Percentiles rank a stretch among this genome's conserved stretches.
Evolutionary conservation across 441 rosid species (phyloP).

Genomic region (Capsella rubella): DNA sequence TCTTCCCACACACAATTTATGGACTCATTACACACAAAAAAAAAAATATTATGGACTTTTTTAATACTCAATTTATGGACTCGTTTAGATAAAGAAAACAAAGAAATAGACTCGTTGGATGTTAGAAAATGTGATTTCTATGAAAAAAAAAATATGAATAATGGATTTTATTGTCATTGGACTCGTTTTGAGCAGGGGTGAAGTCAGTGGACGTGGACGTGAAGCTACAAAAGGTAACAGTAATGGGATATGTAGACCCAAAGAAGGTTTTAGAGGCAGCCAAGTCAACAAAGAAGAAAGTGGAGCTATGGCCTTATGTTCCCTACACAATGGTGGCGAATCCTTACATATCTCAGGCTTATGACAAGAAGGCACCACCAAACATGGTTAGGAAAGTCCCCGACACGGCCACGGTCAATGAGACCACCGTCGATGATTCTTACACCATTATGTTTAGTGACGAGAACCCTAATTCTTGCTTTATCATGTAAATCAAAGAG

Average conservation of each 20-base stretch:
- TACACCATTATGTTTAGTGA: conserved; percentile 79
- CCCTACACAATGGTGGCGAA: conserved; percentile 69
- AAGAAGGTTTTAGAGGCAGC: conserved; percentile 77
- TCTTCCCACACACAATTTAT: too few relatives aligned
- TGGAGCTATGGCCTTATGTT: conserved; percentile 93
- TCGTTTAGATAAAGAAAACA: too few relatives aligned
- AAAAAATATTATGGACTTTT: too few relatives aligned
- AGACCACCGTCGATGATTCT: conserved; percentile 65
- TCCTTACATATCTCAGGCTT: conserved; percentile 84
- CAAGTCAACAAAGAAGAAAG: conserved; percentile 80
- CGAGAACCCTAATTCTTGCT: conserved; percentile 83
- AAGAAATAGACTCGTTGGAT: not conserved
- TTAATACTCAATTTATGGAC: too few relatives aligned
- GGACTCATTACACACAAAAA: too few relatives aligned
- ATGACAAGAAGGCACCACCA: conserved; percentile 91
- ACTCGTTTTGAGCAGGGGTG: conserved; percentile 48
- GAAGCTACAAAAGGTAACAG: conserved; percentile 84
- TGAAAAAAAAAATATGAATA: not conserved
- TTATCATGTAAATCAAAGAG: conserved; percentile 55
- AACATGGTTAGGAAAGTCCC: conserved; percentile 73
- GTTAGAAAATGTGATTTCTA: not conserved
- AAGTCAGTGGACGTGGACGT: conserved; percentile 77
- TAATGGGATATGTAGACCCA: conserved; percentile 67
- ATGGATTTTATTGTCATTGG: not conserved
- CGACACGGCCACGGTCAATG: conserved; percentile 54